Conservation (phyloP, 2,329 filamentous ascomycete species). For the Penicillium sp. region DNA sequence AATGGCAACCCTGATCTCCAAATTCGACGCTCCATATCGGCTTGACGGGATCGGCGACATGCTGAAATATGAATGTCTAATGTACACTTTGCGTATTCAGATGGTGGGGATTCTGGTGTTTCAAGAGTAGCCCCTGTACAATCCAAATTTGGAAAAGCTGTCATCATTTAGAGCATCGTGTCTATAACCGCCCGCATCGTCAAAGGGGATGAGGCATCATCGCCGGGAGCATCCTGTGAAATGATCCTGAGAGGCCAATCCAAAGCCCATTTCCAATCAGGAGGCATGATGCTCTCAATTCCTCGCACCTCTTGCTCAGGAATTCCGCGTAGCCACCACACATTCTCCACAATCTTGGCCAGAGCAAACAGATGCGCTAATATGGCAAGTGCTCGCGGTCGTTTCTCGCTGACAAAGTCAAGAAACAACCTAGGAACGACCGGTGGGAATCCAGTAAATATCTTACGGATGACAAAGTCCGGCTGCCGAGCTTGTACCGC, state of each 20-base stretch:
- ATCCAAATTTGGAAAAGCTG: too few relatives aligned
- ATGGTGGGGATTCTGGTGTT: neutral
- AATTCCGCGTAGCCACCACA: slow-evolving; percentile 27
- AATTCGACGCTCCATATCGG: neutral
- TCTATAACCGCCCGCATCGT: neutral
- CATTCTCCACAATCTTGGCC: slow-evolving; percentile 15
- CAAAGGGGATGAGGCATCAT: neutral
- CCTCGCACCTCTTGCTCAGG: slow-evolving; percentile 27
- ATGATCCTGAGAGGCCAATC: slow-evolving; percentile 21
- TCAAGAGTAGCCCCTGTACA: neutral
- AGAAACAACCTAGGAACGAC: slow-evolving; percentile 33
- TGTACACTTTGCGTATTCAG: too few relatives aligned
- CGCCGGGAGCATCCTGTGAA: neutral
- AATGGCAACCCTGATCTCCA: neutral
- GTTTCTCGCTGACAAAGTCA: slow-evolving; percentile 32
- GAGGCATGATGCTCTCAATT: slow-evolving; percentile 24
- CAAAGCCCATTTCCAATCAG: slow-evolving; percentile 28
- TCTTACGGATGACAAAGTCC: slow-evolving; percentile 13
- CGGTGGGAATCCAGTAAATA: slow-evolving; percentile 35
- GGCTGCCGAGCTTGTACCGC: slow-evolving; percentile 6
- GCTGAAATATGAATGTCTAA: too few relatives aligned
- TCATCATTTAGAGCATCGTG: neutral
- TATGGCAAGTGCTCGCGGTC: slow-evolving; percentile 37
- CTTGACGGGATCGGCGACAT: too few relatives aligned
- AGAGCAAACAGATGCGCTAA: slow-evolving; percentile 38